These are phyloP conservation scores for Aspergillus awamori DNA, from an alignment of 2,329 filamentous ascomycete species.

Conservation along the genomic window DNA sequence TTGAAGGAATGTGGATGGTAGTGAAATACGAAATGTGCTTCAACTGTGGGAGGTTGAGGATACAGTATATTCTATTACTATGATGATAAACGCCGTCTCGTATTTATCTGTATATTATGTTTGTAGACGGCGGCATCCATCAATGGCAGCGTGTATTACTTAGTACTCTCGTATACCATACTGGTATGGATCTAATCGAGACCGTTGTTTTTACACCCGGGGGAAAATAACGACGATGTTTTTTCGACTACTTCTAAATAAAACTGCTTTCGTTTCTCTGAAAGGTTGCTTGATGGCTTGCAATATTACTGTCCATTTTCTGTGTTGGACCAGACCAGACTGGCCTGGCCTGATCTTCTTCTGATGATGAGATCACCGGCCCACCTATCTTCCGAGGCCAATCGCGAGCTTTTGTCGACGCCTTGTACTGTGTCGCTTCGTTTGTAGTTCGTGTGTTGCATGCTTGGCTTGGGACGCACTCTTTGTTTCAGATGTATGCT, in stretches of 20 bases:
- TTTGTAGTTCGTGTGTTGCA: neutral
- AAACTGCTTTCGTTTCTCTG: neutral
- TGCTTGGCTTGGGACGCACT: neutral
- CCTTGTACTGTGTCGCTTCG: neutral
- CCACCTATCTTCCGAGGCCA: neutral
- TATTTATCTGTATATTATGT: no score
- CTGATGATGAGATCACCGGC: neutral
- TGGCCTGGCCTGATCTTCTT: neutral
- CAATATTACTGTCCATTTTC: neutral
- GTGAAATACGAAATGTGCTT: neutral
- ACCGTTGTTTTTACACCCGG: conserved; percentile 3
- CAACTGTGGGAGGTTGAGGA: neutral
- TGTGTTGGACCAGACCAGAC: neutral
- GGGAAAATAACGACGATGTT: neutral
- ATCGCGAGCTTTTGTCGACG: neutral
- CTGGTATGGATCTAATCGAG: conserved; percentile 1
- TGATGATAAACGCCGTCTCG: neutral
- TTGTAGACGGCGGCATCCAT: neutral
- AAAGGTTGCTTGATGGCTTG: neutral
- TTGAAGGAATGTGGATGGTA: neutral
- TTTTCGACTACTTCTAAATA: neutral
- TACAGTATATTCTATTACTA: no score
- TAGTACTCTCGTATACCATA: neutral
- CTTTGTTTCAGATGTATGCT: neutral
- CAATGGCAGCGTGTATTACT: neutral